Conservation (phyloP, 2,329 filamentous ascomycete species). For the Drechslera avenae region DNA sequence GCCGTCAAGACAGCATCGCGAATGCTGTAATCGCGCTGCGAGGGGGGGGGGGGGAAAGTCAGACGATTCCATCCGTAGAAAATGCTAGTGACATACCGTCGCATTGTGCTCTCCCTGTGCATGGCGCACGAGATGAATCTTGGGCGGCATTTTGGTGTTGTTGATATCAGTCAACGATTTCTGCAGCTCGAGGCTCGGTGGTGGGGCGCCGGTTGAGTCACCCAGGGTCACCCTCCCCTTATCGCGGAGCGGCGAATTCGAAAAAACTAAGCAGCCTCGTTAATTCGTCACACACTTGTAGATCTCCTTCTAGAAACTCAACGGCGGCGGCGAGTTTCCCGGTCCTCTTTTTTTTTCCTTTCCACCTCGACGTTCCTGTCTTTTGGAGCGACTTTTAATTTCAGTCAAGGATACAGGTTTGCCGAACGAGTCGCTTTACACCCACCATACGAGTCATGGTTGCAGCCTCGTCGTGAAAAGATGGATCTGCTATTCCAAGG, state of each 20-base stretch:
- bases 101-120: slow-evolving; percentile 78
- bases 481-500: too few species aligned
- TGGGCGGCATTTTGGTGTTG: slow-evolving; percentile 31
- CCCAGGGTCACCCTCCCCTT: neutral
- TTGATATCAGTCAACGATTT: slow-evolving; percentile 8
- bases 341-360: too few species aligned
- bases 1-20: slow-evolving; percentile 80
- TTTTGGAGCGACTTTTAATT: too few species aligned
- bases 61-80: neutral
- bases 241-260: neutral
- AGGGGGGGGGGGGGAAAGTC: too few species aligned
- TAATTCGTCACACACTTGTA: too few species aligned
- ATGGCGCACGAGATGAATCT: slow-evolving; percentile 66
- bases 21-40: slow-evolving; percentile 69
- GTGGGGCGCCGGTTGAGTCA: slow-evolving; percentile 16
- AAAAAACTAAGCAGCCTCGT: neutral
- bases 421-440: too few species aligned
- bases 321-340: too few species aligned
- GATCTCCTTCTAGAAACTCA: too few species aligned
- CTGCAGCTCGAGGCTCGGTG: slow-evolving; percentile 3
- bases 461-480: too few species aligned
- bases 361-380: too few species aligned
- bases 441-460: too few species aligned
- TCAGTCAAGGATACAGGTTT: too few species aligned
- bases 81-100: slow-evolving; percentile 23